A percentile compares a stretch with the other conserved stretches of the same genome.
Evolutionary conservation across 2,329 filamentous ascomycete species (phyloP).

Genomic region (Tolypocladium endophyticum): DNA sequence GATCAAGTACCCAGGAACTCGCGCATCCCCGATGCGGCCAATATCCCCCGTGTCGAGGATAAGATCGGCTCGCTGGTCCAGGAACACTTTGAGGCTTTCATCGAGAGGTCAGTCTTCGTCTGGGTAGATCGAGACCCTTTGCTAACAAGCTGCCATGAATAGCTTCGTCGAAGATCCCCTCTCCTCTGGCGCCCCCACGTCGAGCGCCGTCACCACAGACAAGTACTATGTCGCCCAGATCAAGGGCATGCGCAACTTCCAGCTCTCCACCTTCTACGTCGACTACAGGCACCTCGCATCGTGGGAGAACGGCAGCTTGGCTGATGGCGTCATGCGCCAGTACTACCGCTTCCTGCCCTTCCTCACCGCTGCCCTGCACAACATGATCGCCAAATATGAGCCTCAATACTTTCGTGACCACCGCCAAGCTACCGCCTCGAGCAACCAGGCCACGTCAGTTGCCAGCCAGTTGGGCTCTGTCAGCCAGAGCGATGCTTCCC

Average conservation of each 20-base stretch:
- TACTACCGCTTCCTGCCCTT: constrained; percentile 96
- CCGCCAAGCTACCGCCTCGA: constrained; percentile 69
- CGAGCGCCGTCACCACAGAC: constrained; percentile 63
- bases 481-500: constrained; percentile 55
- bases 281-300: constrained; percentile 76
- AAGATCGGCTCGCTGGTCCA: constrained; percentile 65
- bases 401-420: constrained; percentile 90
- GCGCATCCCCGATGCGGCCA: constrained; percentile 34
- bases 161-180: constrained; percentile 61
- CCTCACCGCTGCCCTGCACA: constrained; percentile 78
- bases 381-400: constrained; percentile 88
- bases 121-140: not conserved
- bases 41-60: constrained; percentile 65
- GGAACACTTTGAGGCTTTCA: constrained; percentile 67
- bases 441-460: constrained; percentile 59
- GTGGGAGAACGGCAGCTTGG: constrained; percentile 69
- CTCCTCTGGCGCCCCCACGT: constrained; percentile 51
- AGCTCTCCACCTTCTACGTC: constrained; percentile 77
- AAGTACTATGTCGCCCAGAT: constrained; percentile 82
- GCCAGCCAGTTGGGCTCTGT: constrained; percentile 51
- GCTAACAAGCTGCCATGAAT: not conserved
- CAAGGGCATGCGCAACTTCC: constrained; percentile 61
- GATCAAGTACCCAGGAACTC: constrained; percentile 48
- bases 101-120: constrained; percentile 51
- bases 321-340: constrained; percentile 75